Percentiles rank a stretch among this genome's conserved stretches.
Conservation (phyloP, 164 flowering plant species). For the Macadamia tetraphylla region DNA sequence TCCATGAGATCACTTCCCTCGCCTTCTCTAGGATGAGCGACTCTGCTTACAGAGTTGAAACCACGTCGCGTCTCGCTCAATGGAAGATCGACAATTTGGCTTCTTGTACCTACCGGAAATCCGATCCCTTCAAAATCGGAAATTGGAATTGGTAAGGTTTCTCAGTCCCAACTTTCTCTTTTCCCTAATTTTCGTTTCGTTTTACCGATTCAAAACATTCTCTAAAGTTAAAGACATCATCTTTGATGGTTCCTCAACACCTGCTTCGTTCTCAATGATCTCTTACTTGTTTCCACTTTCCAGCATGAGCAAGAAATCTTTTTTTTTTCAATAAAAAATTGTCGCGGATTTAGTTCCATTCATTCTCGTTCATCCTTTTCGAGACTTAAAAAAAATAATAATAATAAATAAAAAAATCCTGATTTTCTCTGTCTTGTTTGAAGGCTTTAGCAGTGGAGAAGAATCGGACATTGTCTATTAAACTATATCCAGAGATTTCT, state of each 20-base stretch:
- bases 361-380: too few relatives aligned
- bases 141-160: conserved; percentile 75
- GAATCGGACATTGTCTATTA: conserved; percentile 53
- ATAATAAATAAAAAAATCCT: neutral
- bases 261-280: too few relatives aligned
- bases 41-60: conserved; percentile 74
- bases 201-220: too few relatives aligned
- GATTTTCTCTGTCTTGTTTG: conserved; percentile 13
- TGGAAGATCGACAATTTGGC: conserved; percentile 83
- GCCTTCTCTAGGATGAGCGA: conserved; percentile 73
- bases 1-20: conserved; percentile 81
- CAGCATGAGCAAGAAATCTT: too few relatives aligned
- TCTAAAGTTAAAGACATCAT: too few relatives aligned
- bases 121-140: conserved; percentile 95
- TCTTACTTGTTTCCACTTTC: too few relatives aligned
- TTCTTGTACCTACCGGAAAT: conserved; percentile 78
- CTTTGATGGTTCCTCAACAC: too few relatives aligned
- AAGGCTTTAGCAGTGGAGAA: conserved; percentile 86
- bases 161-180: too few relatives aligned
- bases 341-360: too few relatives aligned
- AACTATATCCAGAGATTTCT: conserved; percentile 71
- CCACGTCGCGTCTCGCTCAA: conserved; percentile 89
- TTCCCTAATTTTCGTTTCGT: too few relatives aligned
- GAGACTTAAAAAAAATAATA: too few relatives aligned
- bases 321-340: too few relatives aligned